Conservation (phyloP, 768 basidiomycete genomes). For the Suillus plorans region DNA sequence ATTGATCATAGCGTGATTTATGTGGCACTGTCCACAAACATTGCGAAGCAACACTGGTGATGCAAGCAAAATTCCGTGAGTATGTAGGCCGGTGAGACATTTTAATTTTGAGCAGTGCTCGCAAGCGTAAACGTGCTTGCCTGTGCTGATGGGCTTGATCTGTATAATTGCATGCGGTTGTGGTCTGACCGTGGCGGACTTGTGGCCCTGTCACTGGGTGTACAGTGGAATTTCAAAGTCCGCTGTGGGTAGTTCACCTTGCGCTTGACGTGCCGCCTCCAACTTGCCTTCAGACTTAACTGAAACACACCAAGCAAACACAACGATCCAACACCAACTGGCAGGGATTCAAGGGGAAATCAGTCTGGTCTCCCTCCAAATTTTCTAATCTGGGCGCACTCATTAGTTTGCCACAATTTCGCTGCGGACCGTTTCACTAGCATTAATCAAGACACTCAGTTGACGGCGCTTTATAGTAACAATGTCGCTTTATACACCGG, state of each 20-base stretch:
- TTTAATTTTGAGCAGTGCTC: background rate
- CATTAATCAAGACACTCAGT: background rate
- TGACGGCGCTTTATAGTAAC: background rate
- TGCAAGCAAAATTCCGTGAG: background rate
- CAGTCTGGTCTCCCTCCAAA: background rate
- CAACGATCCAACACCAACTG: background rate
- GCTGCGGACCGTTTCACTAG: too few relatives aligned
- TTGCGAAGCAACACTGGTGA: background rate
- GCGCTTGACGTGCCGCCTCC: background rate
- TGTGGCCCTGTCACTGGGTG: background rate
- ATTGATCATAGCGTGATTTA: background rate
- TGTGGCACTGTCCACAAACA: background rate
- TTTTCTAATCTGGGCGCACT: background rate
- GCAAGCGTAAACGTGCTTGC: background rate
- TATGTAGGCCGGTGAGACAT: background rate
- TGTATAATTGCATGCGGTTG: background rate
- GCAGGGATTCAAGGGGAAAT: background rate
- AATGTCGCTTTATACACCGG: slow-evolving; percentile 36
- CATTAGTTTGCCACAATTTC: background rate
- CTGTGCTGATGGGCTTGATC: background rate
- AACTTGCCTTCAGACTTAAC: background rate
- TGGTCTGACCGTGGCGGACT: background rate
- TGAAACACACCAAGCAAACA: background rate
- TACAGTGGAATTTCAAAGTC: background rate
- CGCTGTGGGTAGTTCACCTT: background rate